phyloP scores from a whole-genome alignment of 2,329 filamentous ascomycete species.

The Aspergillus spinulosporus region DNA sequence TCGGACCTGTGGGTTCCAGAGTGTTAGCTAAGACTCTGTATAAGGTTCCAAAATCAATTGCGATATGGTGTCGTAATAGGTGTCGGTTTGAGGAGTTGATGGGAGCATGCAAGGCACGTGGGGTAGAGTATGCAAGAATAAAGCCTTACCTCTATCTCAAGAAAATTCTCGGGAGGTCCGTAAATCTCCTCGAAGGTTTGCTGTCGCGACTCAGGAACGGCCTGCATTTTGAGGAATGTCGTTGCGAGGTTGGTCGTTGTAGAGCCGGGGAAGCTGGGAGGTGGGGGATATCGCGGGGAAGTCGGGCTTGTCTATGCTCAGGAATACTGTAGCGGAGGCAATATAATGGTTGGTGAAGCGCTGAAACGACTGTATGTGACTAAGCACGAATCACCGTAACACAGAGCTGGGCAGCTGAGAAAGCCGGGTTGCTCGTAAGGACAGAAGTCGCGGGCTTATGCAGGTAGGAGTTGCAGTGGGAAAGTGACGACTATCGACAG shows the following conservation, averaged over 20 bases:
- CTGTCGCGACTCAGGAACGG: conserved; percentile 68
- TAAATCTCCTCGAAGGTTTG: conserved; percentile 99
- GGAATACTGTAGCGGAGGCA: neutral
- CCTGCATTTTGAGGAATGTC: conserved; percentile 53
- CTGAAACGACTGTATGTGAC: neutral
- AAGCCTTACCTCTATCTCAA: conserved; percentile 84
- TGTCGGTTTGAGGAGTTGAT: neutral
- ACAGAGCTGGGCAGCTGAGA: neutral
- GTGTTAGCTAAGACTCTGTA: neutral
- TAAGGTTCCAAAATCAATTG: neutral
- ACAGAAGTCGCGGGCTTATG: neutral
- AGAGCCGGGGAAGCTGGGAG: conserved; percentile 2
- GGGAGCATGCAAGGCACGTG: conserved; percentile 4
- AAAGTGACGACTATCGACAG: conserved; percentile 3
- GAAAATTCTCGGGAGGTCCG: conserved; percentile 95
- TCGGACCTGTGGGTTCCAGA: conserved; percentile 64
- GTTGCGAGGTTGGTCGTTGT: neutral
- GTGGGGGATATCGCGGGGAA: conserved; percentile 13
- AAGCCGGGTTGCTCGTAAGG: neutral
- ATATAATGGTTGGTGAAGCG: neutral
- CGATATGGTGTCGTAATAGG: neutral
- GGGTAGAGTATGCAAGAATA: conserved; percentile 11
- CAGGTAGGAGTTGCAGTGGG: neutral
- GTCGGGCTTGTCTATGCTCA: conserved; percentile 2
- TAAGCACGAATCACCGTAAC: neutral